A percentile compares a stretch with the other conserved stretches of the same genome.
These are phyloP conservation scores for Ceratocystis alfenasii DNA, from an alignment of 2,329 filamentous ascomycete genomes.

Conservation along the genomic window DNA sequence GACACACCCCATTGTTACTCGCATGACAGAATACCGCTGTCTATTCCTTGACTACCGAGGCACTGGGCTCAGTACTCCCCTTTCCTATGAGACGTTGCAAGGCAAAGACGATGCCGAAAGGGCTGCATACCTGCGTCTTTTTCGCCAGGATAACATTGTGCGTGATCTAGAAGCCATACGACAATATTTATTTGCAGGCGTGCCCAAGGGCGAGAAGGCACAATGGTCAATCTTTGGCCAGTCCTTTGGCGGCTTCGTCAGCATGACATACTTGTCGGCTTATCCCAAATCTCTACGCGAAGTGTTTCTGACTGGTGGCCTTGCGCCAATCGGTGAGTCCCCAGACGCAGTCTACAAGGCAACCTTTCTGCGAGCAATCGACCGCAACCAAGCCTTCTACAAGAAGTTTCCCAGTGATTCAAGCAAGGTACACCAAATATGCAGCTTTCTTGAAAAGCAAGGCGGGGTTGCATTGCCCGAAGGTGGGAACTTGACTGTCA, in stretches of 20 bases:
- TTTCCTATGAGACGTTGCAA: slow-evolving; percentile 54
- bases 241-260: slow-evolving; percentile 83
- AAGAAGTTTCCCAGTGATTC: slow-evolving; percentile 74
- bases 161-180: slow-evolving; percentile 80
- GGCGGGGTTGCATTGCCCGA: slow-evolving; percentile 48
- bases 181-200: slow-evolving; percentile 50
- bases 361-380: slow-evolving; percentile 53
- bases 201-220: slow-evolving; percentile 44
- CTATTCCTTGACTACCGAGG: slow-evolving; percentile 86
- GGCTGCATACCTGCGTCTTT: slow-evolving; percentile 67
- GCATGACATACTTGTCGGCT: slow-evolving; percentile 70
- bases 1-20: slow-evolving; percentile 56
- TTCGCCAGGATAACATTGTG: slow-evolving; percentile 84
- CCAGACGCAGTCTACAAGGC: slow-evolving; percentile 65
- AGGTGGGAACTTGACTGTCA: slow-evolving; percentile 60
- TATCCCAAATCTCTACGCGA: slow-evolving; percentile 68
- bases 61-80: slow-evolving; percentile 70
- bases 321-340: slow-evolving; percentile 60
- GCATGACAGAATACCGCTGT: slow-evolving; percentile 70
- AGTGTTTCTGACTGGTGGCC: slow-evolving; percentile 71
- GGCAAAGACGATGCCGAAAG: slow-evolving; percentile 55
- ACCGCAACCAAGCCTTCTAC: slow-evolving; percentile 71
- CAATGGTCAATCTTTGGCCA: slow-evolving; percentile 84
- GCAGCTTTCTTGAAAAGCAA: slow-evolving; percentile 48
- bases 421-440: slow-evolving; percentile 52